These are phyloP conservation scores for Tubosaeta sp. DNA, from an alignment of 768 basidiomycete genomes.

Conservation along the genomic window DNA sequence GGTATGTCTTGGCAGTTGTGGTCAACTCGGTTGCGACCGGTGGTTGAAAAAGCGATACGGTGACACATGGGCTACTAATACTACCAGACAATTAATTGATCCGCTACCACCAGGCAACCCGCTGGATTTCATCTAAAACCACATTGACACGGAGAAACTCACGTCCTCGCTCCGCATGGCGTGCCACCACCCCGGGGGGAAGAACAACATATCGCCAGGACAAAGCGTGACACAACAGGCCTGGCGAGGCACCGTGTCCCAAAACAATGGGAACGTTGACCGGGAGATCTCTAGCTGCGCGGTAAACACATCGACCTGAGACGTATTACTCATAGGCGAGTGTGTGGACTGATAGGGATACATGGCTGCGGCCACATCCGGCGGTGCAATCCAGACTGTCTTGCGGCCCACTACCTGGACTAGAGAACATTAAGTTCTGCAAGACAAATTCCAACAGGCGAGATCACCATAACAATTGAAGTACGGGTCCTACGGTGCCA, in stretches of 20 bases:
- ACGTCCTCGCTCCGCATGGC: slow-evolving; percentile 78
- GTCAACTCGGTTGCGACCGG: slow-evolving; percentile 27
- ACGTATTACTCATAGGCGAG: slow-evolving; percentile 72
- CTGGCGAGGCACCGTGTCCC: slow-evolving; percentile 48
- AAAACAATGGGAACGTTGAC: slow-evolving; percentile 48
- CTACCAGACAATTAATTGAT: background rate
- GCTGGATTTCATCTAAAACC: slow-evolving; percentile 57
- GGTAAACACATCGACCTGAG: slow-evolving; percentile 75
- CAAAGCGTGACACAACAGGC: slow-evolving; percentile 61
- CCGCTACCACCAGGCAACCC: slow-evolving; percentile 20
- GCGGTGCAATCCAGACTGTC: slow-evolving; percentile 89
- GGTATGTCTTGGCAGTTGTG: slow-evolving; percentile 13
- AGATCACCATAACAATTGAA: slow-evolving; percentile 82
- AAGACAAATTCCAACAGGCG: background rate
- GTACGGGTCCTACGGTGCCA: slow-evolving; percentile 72
- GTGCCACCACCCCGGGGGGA: slow-evolving; percentile 96
- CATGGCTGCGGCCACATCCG: slow-evolving; percentile 53
- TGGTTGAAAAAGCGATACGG: slow-evolving; percentile 18
- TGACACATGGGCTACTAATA: slow-evolving; percentile 10
- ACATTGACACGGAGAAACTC: slow-evolving; percentile 88
- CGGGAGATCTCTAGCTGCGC: slow-evolving; percentile 19
- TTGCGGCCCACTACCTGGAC: slow-evolving; percentile 89
- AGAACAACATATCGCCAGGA: slow-evolving; percentile 83
- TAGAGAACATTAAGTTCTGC: slow-evolving; percentile 28
- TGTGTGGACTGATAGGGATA: slow-evolving; percentile 40